Conservation (phyloP, 1,284 basidiomycete species). For the Leccinum fallax region DNA sequence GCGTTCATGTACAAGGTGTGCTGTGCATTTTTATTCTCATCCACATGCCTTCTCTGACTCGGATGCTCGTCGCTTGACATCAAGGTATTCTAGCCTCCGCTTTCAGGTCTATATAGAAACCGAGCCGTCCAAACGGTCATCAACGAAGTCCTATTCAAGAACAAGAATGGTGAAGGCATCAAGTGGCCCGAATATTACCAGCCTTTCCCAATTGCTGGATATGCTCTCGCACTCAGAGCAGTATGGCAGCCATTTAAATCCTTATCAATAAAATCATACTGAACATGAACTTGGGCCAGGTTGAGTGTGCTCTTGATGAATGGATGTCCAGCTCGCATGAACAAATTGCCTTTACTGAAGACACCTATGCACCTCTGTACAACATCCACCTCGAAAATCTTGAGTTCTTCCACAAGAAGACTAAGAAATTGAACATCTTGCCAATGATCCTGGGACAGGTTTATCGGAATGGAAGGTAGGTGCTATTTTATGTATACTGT, state of each 20-base stretch:
- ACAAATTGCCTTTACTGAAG: neutral
- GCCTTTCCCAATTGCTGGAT: neutral
- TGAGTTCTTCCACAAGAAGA: neutral
- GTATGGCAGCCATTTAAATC: neutral
- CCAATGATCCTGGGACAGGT: neutral
- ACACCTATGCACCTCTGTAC: neutral
- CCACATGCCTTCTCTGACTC: neutral
- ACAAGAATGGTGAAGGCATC: neutral
- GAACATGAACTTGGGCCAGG: neutral
- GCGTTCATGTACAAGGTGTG: neutral
- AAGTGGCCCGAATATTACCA: neutral
- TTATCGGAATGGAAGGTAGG: neutral
- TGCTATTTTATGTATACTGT: neutral
- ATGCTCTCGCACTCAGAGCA: neutral
- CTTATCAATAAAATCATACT: neutral
- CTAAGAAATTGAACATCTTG: neutral
- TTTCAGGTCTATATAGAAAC: neutral
- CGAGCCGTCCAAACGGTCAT: neutral
- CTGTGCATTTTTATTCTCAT: neutral
- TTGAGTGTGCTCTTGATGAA: neutral
- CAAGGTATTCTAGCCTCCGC: neutral
- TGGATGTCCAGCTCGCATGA: neutral
- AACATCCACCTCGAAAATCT: neutral
- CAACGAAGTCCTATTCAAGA: slow-evolving; percentile 4
- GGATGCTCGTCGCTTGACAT: neutral